Evolutionary conservation across 441 rosid genomes (phyloP).

Genomic region (Cnidoscolus chayamansa): DNA sequence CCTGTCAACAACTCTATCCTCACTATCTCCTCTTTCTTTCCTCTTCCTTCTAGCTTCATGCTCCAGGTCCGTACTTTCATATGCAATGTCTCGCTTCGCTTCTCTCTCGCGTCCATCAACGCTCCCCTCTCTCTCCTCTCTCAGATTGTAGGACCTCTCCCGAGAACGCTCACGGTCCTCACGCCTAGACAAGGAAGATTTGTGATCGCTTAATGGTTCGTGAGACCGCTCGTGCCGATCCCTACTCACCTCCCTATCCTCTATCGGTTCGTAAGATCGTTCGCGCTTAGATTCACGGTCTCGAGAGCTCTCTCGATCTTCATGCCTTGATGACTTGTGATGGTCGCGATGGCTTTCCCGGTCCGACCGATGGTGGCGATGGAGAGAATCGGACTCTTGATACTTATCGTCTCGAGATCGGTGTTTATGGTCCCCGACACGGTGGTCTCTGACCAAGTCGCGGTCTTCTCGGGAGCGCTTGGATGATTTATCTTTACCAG

Average conservation of each 20-base stretch:
- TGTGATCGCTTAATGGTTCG: constrained; percentile 27
- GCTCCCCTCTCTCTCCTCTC: constrained; percentile 28
- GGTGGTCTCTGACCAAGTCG: constrained; percentile 32
- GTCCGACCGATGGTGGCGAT: constrained; percentile 33
- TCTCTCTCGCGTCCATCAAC: constrained; percentile 15
- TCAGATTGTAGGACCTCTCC: constrained; percentile 7
- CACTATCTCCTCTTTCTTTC: constrained; percentile 53
- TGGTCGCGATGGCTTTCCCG: constrained; percentile 41
- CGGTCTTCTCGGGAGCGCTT: constrained; percentile 53
- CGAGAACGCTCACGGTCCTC: constrained; percentile 26
- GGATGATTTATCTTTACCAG: constrained; percentile 47
- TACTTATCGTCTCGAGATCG: constrained; percentile 32
- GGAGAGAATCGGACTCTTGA: constrained; percentile 24
- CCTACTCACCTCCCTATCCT: constrained; percentile 39
- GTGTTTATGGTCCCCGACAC: constrained; percentile 33
- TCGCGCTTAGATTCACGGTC: constrained; percentile 33
- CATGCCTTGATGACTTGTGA: constrained; percentile 37
- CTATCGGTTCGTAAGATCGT: constrained; percentile 35
- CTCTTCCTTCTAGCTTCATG: constrained; percentile 43
- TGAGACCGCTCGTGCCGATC: constrained; percentile 50
- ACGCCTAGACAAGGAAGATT: constrained; percentile 20
- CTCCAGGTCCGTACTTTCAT: constrained; percentile 22
- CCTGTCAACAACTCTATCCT: constrained; percentile 37
- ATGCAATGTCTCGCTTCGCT: constrained; percentile 33
- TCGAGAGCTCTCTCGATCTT: constrained; percentile 44